Evolutionary conservation across 306 rosid species (phyloP).

Genomic region (Inga leiocalycina): DNA sequence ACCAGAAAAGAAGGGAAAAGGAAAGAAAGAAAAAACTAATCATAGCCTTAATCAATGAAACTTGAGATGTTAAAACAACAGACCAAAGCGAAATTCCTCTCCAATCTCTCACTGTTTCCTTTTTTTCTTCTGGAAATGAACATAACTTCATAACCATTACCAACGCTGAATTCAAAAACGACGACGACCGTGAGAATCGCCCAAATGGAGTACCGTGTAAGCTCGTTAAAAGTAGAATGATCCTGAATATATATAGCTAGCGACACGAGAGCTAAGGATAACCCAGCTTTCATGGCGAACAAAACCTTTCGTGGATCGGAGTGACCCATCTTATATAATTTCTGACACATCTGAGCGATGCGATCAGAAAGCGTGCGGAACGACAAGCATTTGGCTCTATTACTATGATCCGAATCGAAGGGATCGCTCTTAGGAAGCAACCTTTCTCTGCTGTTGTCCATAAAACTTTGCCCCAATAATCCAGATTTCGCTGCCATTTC

Average conservation of each 20-base stretch:
- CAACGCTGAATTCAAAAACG: slow-evolving; percentile 79
- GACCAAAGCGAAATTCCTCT: background rate
- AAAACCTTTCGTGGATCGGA: slow-evolving; percentile 63
- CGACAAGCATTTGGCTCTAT: slow-evolving; percentile 24
- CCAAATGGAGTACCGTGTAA: slow-evolving; percentile 67
- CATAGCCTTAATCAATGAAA: background rate
- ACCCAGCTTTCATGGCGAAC: slow-evolving; percentile 62
- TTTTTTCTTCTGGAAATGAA: background rate
- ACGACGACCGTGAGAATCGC: slow-evolving; percentile 76
- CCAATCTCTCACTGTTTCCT: background rate
- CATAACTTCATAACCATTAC: slow-evolving; percentile 33
- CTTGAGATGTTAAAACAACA: background rate
- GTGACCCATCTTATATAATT: slow-evolving; percentile 65
- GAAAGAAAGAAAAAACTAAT: background rate
- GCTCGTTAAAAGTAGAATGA: slow-evolving; percentile 43
- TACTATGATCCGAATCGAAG: slow-evolving; percentile 39
- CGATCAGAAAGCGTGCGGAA: slow-evolving; percentile 53
- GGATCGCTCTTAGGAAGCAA: slow-evolving; percentile 47
- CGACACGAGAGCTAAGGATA: slow-evolving; percentile 57
- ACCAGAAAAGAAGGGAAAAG: background rate
- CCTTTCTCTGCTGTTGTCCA: slow-evolving; percentile 62
- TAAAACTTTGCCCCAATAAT: slow-evolving; percentile 61
- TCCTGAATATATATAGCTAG: slow-evolving; percentile 59
- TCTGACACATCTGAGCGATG: background rate
- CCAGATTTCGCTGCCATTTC: slow-evolving; percentile 50